A percentile compares a stretch with the other conserved stretches of the same genome.
phyloP scores from a whole-genome alignment of 2,329 filamentous ascomycete genomes.

The Scedosporium minutisporum region DNA sequence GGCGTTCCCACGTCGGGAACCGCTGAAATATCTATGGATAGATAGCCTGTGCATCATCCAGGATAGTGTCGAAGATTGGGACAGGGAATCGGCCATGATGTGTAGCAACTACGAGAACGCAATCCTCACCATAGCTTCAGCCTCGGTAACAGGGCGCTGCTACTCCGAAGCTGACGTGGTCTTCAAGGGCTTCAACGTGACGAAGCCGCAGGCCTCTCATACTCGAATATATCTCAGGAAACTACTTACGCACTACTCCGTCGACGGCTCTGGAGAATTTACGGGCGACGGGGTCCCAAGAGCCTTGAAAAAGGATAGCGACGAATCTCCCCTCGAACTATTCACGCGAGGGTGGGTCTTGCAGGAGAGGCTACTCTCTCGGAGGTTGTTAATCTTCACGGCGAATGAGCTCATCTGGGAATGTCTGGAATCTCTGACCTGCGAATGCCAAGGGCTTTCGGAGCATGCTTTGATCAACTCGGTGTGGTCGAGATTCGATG shows the following conservation, averaged over 20 bases:
- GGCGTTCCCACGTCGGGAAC: no score
- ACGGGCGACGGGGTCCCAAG: not conserved
- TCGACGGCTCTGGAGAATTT: not conserved
- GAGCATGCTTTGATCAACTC: not conserved
- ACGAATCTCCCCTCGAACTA: not conserved
- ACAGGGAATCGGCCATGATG: no score
- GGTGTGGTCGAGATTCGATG: not conserved
- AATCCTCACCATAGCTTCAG: no score
- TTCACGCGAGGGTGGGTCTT: slow-evolving; percentile 9
- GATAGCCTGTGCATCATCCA: no score
- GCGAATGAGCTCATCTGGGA: slow-evolving; percentile 11
- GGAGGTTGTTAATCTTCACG: slow-evolving; percentile 4
- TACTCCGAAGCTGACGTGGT: no score
- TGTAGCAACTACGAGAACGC: no score
- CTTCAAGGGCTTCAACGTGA: not conserved
- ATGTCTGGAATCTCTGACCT: slow-evolving; percentile 7
- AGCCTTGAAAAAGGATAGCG: not conserved
- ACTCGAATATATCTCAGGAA: not conserved
- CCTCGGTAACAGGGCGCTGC: no score
- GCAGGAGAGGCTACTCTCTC: slow-evolving; percentile 9
- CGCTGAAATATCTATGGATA: no score
- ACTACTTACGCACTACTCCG: not conserved
- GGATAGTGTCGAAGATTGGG: no score
- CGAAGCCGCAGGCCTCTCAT: not conserved
- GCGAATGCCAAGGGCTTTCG: not conserved